Evolutionary conservation across 257 asterid species (phyloP).

Genomic region (Solanum chiquidenum): DNA sequence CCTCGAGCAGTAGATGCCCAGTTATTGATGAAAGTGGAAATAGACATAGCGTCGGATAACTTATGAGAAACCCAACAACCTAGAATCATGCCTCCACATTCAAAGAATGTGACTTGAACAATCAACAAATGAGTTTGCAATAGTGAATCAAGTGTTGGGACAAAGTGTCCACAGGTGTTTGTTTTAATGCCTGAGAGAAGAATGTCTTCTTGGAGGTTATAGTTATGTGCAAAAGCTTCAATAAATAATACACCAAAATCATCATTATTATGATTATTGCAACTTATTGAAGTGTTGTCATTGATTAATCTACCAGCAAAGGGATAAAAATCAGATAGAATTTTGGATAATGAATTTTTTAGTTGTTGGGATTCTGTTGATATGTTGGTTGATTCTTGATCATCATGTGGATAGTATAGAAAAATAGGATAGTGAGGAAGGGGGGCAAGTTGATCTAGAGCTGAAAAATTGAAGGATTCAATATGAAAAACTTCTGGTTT

Average conservation of each 20-base stretch:
- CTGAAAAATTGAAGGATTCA: background rate
- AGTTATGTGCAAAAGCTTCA: background rate
- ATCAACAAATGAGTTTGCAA: background rate
- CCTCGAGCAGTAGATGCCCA: background rate
- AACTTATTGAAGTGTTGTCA: background rate
- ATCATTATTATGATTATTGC: background rate
- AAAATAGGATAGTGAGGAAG: background rate
- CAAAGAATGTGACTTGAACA: background rate
- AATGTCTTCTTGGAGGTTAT: background rate
- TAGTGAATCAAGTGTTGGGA: background rate
- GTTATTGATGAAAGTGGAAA: background rate
- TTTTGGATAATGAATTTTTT: background rate
- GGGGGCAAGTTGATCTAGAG: background rate
- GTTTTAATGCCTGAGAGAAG: background rate
- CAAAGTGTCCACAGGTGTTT: background rate
- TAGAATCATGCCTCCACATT: background rate
- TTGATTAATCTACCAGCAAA: background rate
- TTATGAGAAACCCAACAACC: background rate
- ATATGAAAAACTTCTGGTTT: background rate
- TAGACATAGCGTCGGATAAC: background rate
- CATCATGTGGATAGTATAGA: background rate
- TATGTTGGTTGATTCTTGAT: background rate
- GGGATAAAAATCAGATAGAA: background rate
- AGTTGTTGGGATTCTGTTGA: background rate
- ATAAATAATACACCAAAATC: background rate